Evolutionary conservation across 768 basidiomycete genomes (phyloP).

Genomic region (Lactarius psammicola): DNA sequence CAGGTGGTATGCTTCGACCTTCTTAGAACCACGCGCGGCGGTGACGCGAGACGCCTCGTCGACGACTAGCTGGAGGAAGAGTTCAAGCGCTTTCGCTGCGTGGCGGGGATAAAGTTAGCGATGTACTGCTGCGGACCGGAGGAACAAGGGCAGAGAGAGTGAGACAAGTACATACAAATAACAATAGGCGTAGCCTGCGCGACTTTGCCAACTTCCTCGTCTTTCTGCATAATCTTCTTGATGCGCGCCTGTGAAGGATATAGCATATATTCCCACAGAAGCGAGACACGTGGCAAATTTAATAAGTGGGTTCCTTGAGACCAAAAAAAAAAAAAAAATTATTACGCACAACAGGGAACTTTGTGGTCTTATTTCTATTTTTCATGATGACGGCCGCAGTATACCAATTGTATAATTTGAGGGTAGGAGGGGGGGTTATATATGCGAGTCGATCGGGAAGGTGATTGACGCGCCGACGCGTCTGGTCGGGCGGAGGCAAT

Average conservation of each 20-base stretch:
- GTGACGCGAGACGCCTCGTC: conserved; percentile 83
- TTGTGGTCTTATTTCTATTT: conserved; percentile 88
- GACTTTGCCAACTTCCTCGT: conserved; percentile 98
- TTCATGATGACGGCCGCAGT: conserved; percentile 51
- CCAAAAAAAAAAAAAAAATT: conserved; percentile 16
- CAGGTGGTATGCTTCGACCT: conserved; percentile 93
- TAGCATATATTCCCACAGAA: background rate
- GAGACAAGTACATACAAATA: conserved; percentile 67
- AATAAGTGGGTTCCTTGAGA: background rate
- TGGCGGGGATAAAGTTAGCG: background rate
- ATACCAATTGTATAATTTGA: background rate
- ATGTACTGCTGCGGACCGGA: background rate
- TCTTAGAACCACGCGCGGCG: conserved; percentile 72
- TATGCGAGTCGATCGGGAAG: background rate
- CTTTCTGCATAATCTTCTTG: conserved; percentile 99
- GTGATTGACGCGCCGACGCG: background rate
- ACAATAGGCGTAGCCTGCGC: conserved; percentile 95
- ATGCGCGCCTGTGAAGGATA: conserved; percentile 89
- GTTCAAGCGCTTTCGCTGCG: conserved; percentile 89
- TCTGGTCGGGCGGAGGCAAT: background rate
- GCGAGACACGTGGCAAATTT: background rate
- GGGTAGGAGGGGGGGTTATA: background rate
- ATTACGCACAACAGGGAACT: conserved; percentile 89
- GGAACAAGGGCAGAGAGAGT: conserved; percentile 1
- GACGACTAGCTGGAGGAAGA: conserved; percentile 84